Percentiles rank a stretch among this genome's conserved stretches.
phyloP scores from a whole-genome alignment of 306 rosid genomes.

The Dryas drummondii region DNA sequence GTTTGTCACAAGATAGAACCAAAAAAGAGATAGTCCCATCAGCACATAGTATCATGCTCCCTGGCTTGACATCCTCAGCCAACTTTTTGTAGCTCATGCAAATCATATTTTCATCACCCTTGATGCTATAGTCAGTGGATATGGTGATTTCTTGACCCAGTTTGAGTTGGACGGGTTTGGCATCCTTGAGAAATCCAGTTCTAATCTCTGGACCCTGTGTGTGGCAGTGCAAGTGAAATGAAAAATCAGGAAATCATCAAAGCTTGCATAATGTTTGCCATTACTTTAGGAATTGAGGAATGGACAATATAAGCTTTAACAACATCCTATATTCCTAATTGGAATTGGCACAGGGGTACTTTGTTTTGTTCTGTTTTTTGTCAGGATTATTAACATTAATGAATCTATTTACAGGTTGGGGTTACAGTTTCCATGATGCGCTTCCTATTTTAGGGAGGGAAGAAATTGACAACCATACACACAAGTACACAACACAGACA shows the following conservation, averaged over 20 bases:
- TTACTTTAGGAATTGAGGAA: not conserved
- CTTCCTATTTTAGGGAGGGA: not conserved
- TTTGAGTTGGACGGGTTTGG: conserved; percentile 71
- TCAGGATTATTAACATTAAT: not conserved
- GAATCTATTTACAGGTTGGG: not conserved
- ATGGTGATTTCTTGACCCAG: conserved; percentile 79
- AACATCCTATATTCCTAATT: not conserved
- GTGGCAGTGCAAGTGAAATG: not conserved
- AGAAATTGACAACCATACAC: not conserved
- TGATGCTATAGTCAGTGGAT: conserved; percentile 79
- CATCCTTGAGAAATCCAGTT: conserved; percentile 90
- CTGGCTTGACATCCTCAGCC: conserved; percentile 88
- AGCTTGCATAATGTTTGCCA: not conserved
- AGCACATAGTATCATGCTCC: conserved; percentile 82
- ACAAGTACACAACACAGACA: not conserved
- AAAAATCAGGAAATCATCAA: not conserved
- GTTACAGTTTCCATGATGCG: not conserved
- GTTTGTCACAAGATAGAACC: conserved; percentile 69
- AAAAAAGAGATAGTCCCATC: conserved; percentile 90
- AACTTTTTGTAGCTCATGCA: conserved; percentile 94
- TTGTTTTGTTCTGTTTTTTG: too few relatives aligned
- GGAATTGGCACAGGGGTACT: too few relatives aligned
- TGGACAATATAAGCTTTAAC: too few relatives aligned
- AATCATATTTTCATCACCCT: conserved; percentile 81
- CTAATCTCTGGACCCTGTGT: conserved; percentile 98